phyloP scores from a whole-genome alignment of 2,329 filamentous ascomycete genomes.

The Akanthomyces uredinophilus region DNA sequence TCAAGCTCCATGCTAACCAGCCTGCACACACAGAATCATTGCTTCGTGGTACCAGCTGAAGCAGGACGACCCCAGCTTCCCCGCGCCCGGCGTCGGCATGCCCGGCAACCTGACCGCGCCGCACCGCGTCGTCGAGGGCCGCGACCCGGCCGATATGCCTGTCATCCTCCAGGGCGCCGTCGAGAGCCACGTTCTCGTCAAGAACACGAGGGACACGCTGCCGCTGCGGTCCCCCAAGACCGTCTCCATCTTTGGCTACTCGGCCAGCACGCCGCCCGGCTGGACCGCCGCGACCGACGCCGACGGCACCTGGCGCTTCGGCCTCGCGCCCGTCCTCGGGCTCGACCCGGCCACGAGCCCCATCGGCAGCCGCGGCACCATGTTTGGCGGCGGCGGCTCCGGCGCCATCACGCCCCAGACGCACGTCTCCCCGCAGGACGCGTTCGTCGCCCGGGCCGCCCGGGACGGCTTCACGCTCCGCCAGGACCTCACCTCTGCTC shows the following conservation, averaged over 20 bases:
- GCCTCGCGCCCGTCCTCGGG: conserved; percentile 34
- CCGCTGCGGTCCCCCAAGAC: conserved; percentile 46
- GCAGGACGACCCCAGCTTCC: conserved; percentile 42
- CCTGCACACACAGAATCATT: conserved; percentile 30
- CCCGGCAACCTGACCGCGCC: conserved; percentile 42
- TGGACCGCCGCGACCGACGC: conserved; percentile 33
- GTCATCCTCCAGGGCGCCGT: conserved; percentile 50
- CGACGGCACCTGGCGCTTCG: conserved; percentile 30
- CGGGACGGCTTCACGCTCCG: conserved; percentile 53
- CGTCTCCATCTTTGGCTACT: conserved; percentile 59
- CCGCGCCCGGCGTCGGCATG: conserved; percentile 47
- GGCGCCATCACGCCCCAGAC: conserved; percentile 43
- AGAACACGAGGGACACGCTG: conserved; percentile 51
- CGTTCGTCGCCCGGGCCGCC: conserved; percentile 45
- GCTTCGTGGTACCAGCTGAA: conserved; percentile 53
- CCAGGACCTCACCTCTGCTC: conserved; percentile 50
- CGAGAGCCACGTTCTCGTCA: conserved; percentile 60
- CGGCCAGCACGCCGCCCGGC: conserved; percentile 42
- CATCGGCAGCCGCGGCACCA: conserved; percentile 39
- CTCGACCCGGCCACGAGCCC: conserved; percentile 31
- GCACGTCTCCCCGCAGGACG: conserved; percentile 50
- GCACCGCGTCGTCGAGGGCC: conserved; percentile 51
- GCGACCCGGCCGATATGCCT: conserved; percentile 37
- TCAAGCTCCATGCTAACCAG: neutral
- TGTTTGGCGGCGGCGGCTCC: conserved; percentile 41